phyloP scores from a whole-genome alignment of 805 yeast species.

The Candida silvatica region DNA sequence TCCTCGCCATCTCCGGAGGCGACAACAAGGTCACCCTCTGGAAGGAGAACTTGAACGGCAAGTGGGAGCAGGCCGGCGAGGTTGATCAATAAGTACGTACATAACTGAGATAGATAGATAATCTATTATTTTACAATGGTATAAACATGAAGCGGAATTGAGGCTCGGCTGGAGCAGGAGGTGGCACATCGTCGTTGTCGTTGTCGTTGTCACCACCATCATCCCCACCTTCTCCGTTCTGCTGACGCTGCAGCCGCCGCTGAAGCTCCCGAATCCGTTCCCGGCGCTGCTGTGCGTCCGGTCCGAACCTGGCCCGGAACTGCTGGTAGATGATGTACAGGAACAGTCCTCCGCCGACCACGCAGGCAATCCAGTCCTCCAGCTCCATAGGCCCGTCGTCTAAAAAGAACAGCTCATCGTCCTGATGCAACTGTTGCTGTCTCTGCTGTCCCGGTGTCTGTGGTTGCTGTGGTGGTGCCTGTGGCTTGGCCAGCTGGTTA shows the following conservation, averaged over 20 bases:
- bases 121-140: slow-evolving; percentile 11
- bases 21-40: slow-evolving; percentile 93
- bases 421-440: background rate
- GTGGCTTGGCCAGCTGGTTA: background rate
- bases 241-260: too few relatives aligned
- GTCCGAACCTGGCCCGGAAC: too few relatives aligned
- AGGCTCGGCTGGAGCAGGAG: background rate
- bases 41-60: slow-evolving; percentile 89
- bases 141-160: slow-evolving; percentile 20
- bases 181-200: slow-evolving; percentile 1
- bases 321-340: slow-evolving; percentile 12
- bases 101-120: background rate
- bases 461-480: background rate
- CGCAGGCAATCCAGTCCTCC: slow-evolving; percentile 12
- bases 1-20: slow-evolving; percentile 92
- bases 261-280: too few relatives aligned
- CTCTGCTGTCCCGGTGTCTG: background rate
- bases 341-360: slow-evolving; percentile 7
- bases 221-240: slow-evolving; percentile 1
- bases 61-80: slow-evolving; percentile 97
- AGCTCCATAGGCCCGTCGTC: slow-evolving; percentile 8
- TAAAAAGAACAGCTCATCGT: slow-evolving; percentile 6
- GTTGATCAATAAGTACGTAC: slow-evolving; percentile 56
- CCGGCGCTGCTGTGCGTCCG: too few relatives aligned
- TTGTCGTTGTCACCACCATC: slow-evolving; percentile 2